Conservation (phyloP, 257 asterid species). For the Nicotiana noctiflora region DNA sequence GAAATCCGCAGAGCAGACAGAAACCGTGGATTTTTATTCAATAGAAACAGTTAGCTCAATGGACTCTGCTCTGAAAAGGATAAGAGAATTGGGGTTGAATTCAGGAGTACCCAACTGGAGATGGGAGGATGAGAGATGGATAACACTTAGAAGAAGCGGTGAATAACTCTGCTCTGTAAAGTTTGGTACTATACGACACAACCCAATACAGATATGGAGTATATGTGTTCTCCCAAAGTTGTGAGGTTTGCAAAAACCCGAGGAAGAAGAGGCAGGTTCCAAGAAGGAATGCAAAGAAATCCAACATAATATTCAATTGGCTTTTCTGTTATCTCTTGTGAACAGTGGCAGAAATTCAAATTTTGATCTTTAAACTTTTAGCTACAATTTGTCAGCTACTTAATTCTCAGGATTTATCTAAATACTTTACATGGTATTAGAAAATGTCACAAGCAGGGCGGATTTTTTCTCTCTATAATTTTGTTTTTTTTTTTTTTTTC, state of each 20-base stretch:
- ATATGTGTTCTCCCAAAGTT: no score
- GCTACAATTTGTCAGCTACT: no score
- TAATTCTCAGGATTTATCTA: no score
- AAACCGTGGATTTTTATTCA: background rate
- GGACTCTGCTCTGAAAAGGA: slow-evolving; percentile 17
- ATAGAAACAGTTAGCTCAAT: background rate
- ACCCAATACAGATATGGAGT: no score
- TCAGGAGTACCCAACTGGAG: slow-evolving; percentile 32
- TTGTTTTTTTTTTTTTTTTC: no score
- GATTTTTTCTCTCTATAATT: no score
- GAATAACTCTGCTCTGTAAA: background rate
- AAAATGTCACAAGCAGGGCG: no score
- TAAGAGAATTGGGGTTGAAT: slow-evolving; percentile 14
- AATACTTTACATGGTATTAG: no score
- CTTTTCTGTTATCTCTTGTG: background rate
- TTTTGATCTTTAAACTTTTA: background rate
- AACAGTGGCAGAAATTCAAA: background rate
- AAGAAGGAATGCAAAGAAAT: background rate
- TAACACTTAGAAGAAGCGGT: slow-evolving; percentile 33
- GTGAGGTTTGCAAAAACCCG: no score
- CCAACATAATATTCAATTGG: background rate
- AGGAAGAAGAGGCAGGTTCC: background rate
- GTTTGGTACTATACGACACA: background rate
- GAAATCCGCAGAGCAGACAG: slow-evolving; percentile 50
- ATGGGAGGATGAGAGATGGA: slow-evolving; percentile 41